Evolutionary conservation across 257 asterid genomes (phyloP).

Genomic region (Marsdenia floribunda): DNA sequence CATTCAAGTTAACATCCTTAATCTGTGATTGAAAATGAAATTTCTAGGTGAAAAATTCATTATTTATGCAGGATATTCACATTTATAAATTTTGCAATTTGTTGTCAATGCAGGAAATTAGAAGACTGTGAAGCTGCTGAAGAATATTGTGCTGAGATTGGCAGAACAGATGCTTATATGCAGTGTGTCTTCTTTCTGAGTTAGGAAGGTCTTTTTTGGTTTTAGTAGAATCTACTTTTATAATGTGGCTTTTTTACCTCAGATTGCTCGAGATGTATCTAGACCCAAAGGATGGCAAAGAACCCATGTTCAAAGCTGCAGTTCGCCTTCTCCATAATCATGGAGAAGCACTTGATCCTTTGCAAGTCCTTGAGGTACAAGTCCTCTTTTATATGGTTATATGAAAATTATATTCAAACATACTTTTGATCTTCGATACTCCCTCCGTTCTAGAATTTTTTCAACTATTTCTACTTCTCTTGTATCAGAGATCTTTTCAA

Average conservation of each 20-base stretch:
- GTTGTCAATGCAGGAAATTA: conserved; percentile 55
- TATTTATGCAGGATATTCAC: neutral
- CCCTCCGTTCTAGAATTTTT: no score
- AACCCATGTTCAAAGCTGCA: conserved; percentile 89
- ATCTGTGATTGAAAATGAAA: neutral
- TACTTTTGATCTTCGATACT: neutral
- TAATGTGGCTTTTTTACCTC: conserved; percentile 20
- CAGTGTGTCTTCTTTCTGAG: conserved; percentile 52
- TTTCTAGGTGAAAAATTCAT: neutral
- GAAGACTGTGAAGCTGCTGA: conserved; percentile 97
- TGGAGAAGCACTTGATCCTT: conserved; percentile 84
- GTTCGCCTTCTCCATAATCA: conserved; percentile 90
- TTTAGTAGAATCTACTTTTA: conserved; percentile 15
- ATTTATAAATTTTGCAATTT: conserved; percentile 9
- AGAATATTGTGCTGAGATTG: conserved; percentile 91
- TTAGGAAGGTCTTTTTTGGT: conserved; percentile 16
- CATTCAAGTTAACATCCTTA: neutral
- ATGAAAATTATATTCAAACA: neutral
- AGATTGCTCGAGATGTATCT: conserved; percentile 95
- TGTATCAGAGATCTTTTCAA: no score
- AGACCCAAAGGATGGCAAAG: conserved; percentile 88
- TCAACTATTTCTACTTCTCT: no score
- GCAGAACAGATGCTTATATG: conserved; percentile 96
- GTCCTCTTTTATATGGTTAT: conserved; percentile 11
- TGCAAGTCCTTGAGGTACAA: conserved; percentile 82